Conservation (phyloP, 352 stramenopile genomes). For the Thraustotheca clavata region DNA sequence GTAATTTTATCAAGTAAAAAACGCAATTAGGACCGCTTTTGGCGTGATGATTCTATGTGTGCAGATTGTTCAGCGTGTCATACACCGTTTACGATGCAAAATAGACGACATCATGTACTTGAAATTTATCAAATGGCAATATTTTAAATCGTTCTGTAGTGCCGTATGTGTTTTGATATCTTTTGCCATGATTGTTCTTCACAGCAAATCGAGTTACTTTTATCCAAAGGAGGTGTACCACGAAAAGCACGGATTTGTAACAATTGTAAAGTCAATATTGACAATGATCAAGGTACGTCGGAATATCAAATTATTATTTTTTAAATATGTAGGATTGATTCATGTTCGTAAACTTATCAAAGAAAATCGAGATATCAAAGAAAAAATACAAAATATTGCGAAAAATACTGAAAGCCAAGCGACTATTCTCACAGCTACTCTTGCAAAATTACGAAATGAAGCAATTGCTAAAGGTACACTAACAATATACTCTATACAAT, state of each 20-base stretch:
- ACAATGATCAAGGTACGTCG: slow-evolving; percentile 30
- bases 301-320: not conserved
- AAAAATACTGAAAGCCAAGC: slow-evolving; percentile 31
- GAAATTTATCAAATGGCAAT: not conserved
- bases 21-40: slow-evolving; percentile 41
- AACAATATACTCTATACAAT: not conserved
- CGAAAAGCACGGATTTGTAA: slow-evolving; percentile 47
- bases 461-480: slow-evolving; percentile 25
- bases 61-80: slow-evolving; percentile 42
- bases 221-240: slow-evolving; percentile 52
- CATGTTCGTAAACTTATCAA: slow-evolving; percentile 41
- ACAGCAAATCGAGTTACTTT: slow-evolving; percentile 38
- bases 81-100: slow-evolving; percentile 32
- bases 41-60: slow-evolving; percentile 40
- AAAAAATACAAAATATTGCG: slow-evolving; percentile 37
- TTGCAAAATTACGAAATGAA: slow-evolving; percentile 34
- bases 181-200: slow-evolving; percentile 52
- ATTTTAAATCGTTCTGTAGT: slow-evolving; percentile 22
- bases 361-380: slow-evolving; percentile 57
- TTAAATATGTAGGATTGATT: slow-evolving; percentile 24
- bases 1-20: no score
- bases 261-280: slow-evolving; percentile 39
- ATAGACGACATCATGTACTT: slow-evolving; percentile 44
- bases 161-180: slow-evolving; percentile 62
- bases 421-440: slow-evolving; percentile 30